phyloP scores from a whole-genome alignment of 1,284 basidiomycete species.

The Microbotryum intermedium region DNA sequence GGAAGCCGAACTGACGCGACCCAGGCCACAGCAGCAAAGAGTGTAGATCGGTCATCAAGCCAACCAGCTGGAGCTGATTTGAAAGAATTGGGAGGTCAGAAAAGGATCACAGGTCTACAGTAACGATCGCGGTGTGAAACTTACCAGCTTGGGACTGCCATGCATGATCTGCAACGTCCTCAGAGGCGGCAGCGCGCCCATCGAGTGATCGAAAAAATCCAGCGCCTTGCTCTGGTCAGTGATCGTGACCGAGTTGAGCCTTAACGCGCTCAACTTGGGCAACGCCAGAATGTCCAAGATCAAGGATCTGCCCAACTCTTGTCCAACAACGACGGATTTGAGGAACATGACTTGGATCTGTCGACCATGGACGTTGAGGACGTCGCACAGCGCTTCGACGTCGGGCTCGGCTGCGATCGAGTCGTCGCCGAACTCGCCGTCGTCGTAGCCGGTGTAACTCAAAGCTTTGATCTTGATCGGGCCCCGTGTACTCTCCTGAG shows the following conservation, averaged over 20 bases:
- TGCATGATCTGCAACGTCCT: conserved; percentile 27
- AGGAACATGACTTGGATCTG: conserved; percentile 20
- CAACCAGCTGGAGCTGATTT: conserved; percentile 8
- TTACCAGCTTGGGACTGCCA: conserved; percentile 10
- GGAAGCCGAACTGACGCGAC: conserved; percentile 5
- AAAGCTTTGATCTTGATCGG: too few species aligned
- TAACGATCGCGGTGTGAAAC: background rate
- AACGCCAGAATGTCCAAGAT: background rate
- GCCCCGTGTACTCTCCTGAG: too few species aligned
- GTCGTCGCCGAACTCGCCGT: conserved; percentile 39
- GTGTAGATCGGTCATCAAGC: conserved; percentile 15
- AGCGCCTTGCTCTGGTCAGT: background rate
- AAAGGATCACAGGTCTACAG: background rate
- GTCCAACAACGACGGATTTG: background rate
- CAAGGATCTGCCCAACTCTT: background rate
- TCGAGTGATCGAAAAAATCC: background rate
- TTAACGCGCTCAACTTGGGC: conserved; percentile 3
- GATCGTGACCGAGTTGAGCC: conserved; percentile 21
- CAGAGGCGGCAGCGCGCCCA: background rate
- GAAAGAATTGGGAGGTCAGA: background rate
- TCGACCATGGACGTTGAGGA: too few species aligned
- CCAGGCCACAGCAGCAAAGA: conserved; percentile 25
- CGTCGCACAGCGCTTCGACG: too few species aligned
- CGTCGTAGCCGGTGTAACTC: conserved; percentile 84
- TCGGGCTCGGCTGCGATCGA: background rate